Evolutionary conservation across 192 early-diverging fungal genomes (phyloP), one percentile per base, ranked within the genome.

Genomic region (Gryganskiella cystojenkinii): DNA sequence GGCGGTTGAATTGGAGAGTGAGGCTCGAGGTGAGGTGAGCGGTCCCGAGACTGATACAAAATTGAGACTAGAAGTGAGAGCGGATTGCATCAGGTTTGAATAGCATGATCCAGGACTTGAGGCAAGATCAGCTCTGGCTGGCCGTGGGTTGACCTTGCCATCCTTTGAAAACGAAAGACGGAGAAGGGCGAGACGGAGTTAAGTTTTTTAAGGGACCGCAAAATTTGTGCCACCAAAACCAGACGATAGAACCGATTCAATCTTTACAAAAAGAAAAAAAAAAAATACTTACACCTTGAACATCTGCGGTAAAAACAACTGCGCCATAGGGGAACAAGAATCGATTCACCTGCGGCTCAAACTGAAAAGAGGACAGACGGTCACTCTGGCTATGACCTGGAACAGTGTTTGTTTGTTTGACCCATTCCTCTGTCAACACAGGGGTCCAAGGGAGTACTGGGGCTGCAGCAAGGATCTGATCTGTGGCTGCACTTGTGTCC

Each of bases 401-500:
- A 13, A 45, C 1, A 20, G 61, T 46, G 22, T 33, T 67, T 42
- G 34, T 25, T 24, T 64, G 30, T 27, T 54, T 68, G 40, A 78
- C 33, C 74, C 74, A 78, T 31, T 68, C 74, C 24, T 78, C 74
- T 19, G 66, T 56, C 20, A 78, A 33, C 22, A 78, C 61, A 54
- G 74, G 74, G 27, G 60, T 80, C 55, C 65, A 80, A 14, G 73
- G 52, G 22, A 89, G 79, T 4, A 85, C 86, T 14, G 84, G 85
- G 14, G 78, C 71, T 13, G 80, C 73, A 15, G 85, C 75, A 15
- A 84, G 75, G 52, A 71, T 82, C 30, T 84, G 82, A 51, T 81
- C 82, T 49, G 80, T 87, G 13, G 75, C 57, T 53, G 83, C 72
- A 15, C 51, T 42, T 4, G 63, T 51, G 9, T 22, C 51, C 17